Conservation (phyloP, 176 grass and related monocot genomes). For the Stipa capillata region DNA sequence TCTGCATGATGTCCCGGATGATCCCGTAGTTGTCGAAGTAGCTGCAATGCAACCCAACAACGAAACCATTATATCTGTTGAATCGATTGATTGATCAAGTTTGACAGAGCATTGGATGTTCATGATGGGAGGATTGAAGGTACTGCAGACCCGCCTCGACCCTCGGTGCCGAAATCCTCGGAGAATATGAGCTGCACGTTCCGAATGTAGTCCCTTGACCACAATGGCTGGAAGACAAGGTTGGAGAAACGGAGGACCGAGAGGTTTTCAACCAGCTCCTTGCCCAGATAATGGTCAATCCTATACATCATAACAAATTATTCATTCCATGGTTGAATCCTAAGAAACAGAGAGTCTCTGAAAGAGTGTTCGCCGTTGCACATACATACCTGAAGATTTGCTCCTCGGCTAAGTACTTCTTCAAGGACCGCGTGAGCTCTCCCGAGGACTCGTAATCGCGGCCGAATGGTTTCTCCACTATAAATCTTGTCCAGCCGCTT, state of each 20-base stretch:
- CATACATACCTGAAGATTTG: constrained; percentile 80
- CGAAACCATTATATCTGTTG: neutral
- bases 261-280: constrained; percentile 97
- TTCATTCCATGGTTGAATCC: neutral
- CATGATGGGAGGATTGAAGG: neutral
- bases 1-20: constrained; percentile 98
- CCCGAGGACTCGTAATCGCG: constrained; percentile 79
- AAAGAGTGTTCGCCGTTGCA: neutral
- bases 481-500: constrained; percentile 83
- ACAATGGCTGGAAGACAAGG: constrained; percentile 90
- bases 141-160: constrained; percentile 75
- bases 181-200: constrained; percentile 95
- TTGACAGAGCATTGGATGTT: neutral
- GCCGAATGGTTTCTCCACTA: constrained; percentile 94
- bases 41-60: constrained; percentile 34
- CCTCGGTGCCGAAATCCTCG: constrained; percentile 90
- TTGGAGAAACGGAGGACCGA: constrained; percentile 95
- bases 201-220: constrained; percentile 87
- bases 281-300: constrained; percentile 96
- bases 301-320: constrained; percentile 16
- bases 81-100: neutral
- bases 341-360: neutral
- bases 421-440: constrained; percentile 68
- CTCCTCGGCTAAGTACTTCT: constrained; percentile 70
- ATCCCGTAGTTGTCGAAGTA: constrained; percentile 95